Conservation (phyloP, 2,329 filamentous ascomycete species). For the Setomelanomma holmii region DNA sequence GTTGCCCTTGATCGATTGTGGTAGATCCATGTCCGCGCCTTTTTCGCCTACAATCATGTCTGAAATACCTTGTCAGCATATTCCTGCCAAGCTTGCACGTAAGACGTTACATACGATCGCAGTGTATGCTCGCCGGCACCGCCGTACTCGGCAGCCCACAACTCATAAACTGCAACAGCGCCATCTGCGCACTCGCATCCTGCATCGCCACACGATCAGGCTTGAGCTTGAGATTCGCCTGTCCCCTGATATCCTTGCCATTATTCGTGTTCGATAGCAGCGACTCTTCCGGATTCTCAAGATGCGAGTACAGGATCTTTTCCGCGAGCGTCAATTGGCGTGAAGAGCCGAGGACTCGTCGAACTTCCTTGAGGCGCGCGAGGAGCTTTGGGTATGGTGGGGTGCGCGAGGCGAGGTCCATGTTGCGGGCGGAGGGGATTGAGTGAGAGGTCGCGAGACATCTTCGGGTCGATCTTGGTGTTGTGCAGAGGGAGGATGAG, state of each 20-base stretch:
- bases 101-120: constrained; percentile 98
- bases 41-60: constrained; percentile 67
- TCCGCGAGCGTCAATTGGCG: constrained; percentile 84
- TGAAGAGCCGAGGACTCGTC: constrained; percentile 70
- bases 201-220: constrained; percentile 99
- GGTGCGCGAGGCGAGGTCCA: constrained; percentile 62
- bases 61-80: too few species aligned
- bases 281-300: constrained; percentile 88
- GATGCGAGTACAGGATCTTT: constrained; percentile 97
- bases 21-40: constrained; percentile 85
- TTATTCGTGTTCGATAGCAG: constrained; percentile 83
- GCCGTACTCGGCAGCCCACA: constrained; percentile 88
- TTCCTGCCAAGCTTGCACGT: too few species aligned
- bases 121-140: constrained; percentile 96
- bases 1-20: constrained; percentile 85
- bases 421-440: constrained; percentile 31
- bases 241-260: constrained; percentile 82
- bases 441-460: constrained; percentile 43
- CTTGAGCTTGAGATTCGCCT: constrained; percentile 94
- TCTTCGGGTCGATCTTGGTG: constrained; percentile 26
- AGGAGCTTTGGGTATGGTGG: constrained; percentile 86
- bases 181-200: constrained; percentile 98
- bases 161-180: constrained; percentile 96
- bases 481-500: constrained; percentile 24
- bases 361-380: constrained; percentile 76